These are phyloP conservation scores for Cadophora sp. DNA, from an alignment of 2,329 filamentous ascomycete genomes.

Conservation along the genomic window DNA sequence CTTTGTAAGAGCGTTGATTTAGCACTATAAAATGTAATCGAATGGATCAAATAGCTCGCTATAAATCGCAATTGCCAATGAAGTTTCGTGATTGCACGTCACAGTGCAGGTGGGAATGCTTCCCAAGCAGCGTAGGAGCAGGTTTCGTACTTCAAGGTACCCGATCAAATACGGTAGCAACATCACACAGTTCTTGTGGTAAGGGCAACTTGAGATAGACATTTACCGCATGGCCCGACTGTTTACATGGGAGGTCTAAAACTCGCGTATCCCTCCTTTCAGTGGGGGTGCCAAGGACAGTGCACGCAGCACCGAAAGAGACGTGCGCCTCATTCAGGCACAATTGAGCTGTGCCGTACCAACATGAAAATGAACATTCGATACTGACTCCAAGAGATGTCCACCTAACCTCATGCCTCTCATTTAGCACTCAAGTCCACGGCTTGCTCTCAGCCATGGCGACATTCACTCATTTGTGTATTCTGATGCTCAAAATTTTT, in stretches of 20 bases:
- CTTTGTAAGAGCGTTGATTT: no score
- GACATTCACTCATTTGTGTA: constrained; percentile 21
- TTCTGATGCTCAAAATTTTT: constrained; percentile 20
- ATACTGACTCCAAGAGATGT: background rate
- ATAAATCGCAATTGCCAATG: no score
- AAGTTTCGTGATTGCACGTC: no score
- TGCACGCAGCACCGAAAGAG: background rate
- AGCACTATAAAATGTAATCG: no score
- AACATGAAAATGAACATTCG: background rate
- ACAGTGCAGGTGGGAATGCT: no score
- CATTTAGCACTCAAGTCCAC: background rate
- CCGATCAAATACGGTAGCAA: no score
- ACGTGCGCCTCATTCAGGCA: background rate
- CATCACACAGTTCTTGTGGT: background rate
- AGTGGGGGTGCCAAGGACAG: background rate
- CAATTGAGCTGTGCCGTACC: background rate
- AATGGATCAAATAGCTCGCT: no score
- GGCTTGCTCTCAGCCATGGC: constrained; percentile 14
- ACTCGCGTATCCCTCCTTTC: background rate
- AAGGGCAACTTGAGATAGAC: background rate
- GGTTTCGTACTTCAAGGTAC: no score
- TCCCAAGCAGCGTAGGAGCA: no score
- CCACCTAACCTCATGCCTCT: background rate
- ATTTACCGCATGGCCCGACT: background rate
- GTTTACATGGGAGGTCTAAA: background rate